Percentiles rank a stretch among this genome's conserved stretches.
Evolutionary conservation across 768 basidiomycete species (phyloP).

Genomic region (Tylopilus sp.): DNA sequence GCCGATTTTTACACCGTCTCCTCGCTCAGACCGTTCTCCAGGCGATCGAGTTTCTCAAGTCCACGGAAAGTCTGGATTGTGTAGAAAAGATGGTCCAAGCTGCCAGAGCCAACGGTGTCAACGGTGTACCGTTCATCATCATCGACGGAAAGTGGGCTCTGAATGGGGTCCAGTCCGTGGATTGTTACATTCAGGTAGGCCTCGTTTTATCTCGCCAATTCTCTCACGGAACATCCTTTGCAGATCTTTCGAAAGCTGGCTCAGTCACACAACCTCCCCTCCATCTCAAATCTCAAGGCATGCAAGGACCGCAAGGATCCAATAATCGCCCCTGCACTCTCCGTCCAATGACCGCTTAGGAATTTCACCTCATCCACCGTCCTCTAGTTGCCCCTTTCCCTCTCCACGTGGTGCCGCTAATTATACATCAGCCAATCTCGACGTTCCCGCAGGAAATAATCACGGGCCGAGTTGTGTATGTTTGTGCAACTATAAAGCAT

Average conservation of each 20-base stretch:
- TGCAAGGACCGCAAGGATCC: constrained; percentile 24
- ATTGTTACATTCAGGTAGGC: constrained; percentile 38
- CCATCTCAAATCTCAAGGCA: constrained; percentile 5
- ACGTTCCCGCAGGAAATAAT: constrained; percentile 18
- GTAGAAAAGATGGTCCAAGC: constrained; percentile 39
- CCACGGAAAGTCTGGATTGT: constrained; percentile 38
- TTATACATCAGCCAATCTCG: constrained; percentile 12
- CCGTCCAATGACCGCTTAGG: constrained; percentile 20
- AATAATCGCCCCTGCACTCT: constrained; percentile 13
- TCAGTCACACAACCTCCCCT: constrained; percentile 8
- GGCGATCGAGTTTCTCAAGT: constrained; percentile 41
- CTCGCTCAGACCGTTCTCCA: constrained; percentile 13
- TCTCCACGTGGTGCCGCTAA: constrained; percentile 10
- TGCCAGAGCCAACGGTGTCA: constrained; percentile 43
- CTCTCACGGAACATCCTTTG: background rate
- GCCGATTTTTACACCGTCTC: background rate
- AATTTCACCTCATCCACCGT: background rate
- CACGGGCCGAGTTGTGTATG: constrained; percentile 11
- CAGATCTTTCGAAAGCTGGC: constrained; percentile 34
- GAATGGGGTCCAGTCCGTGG: constrained; percentile 42
- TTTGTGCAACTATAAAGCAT: constrained; percentile 11
- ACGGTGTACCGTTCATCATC: constrained; percentile 52
- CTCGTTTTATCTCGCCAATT: background rate
- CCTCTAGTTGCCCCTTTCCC: background rate
- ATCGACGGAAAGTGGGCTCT: constrained; percentile 44